Base-by-base conservation (phyloP, 371 early-diverging fungal genomes). In the Mortierella sp. region DNA sequence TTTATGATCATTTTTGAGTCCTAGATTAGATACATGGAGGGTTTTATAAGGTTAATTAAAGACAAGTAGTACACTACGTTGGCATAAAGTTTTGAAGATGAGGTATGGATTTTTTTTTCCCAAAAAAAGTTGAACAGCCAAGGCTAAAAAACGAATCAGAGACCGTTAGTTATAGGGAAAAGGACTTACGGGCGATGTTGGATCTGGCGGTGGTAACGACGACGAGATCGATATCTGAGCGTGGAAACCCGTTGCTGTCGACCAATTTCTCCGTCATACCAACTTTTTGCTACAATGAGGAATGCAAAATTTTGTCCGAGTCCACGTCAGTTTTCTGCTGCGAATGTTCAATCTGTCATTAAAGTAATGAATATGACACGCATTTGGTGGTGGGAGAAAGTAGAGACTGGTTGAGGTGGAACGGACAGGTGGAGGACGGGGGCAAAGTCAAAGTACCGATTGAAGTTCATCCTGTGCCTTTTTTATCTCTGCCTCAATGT, bases 161-260 rank as follows among this genome's bases (percentile, higher is more conserved):
- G 17, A 39, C 2, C 30, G n/a, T n/a, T n/a, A n/a, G n/a, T n/a
- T n/a, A n/a, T 7, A 27, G n/a, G 34, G 46, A 31, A 37, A 24
- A 44, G 30, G 58, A 79, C 75, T 58, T 80, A 76, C 91, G 83
- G 46, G 89, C 84, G 24, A 95, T 86, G 43, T 79, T 61, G 41
- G 84, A 80, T 4, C 96, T 87, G 1, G 87, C 82, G 17, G 86
- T 73, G 32, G 91, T 82, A 14, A 93, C 86, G 1, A 89, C 81
- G 28, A 88, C 90, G 0, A 97, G 85, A 70, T 97, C 97, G 15
- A 97, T 78, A 79, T 96, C 97, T 15, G 90, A 80, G 26, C 95
- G 86, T 6, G 97, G 97, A 68, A 93, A 97, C 0, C 97, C 96
- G 11, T 83, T 75, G 3, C 64, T 39, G 71, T 95, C 97, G 3